Base-by-base conservation (phyloP, 1,139 yeast species). In the Nakaseomyces nivariensis region DNA sequence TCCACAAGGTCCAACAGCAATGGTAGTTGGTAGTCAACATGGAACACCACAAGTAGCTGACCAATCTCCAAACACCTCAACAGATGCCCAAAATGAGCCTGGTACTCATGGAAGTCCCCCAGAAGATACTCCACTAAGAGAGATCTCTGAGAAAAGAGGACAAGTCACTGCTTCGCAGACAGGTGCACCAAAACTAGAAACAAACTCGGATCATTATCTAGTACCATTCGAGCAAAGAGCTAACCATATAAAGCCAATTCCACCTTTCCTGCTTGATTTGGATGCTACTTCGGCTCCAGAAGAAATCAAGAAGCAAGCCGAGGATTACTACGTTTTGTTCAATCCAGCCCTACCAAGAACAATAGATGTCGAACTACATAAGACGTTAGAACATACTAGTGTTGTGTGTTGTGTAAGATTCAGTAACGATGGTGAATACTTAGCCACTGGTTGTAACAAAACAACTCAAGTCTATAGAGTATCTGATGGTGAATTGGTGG, bases 391-490 rank as follows among this genome's bases (percentile, higher is more conserved):
- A 64, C 97, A 92, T 71, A 79, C 89, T 17, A 85, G 95, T 2
- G 97, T 90, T 43, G 97, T 90, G 50, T 92, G 98, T 72, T 92
- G 98, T 70, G 97, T 92, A 51, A 76, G 95, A 55, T 92, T 92
- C 72, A 84, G 92, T 56, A 82, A 82, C 58, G 96, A 89, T 67
- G 97, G 97, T 56, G 86, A 87, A 69, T 87, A 78, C 66, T 77
- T 92, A 60, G 98, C 98, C 25, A 92, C 98, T 27, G 98, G 98
- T 43, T 90, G 97, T 73, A 92, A 92, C 72, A 88, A 92, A 66
- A 81, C 95, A 42, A 95, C 97, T 9, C 97, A 89, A 68, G 96
- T 92, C 53, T 92, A 84, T 70, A 86, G 85, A 59, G 97, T 90
- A 45, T 85, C 85, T 62, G 86, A 96, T 32, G 98, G 98, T 58